Percentiles rank a stretch among this genome's conserved stretches.
Conservation (phyloP, 345 rosid species). For the Camelina neglecta region DNA sequence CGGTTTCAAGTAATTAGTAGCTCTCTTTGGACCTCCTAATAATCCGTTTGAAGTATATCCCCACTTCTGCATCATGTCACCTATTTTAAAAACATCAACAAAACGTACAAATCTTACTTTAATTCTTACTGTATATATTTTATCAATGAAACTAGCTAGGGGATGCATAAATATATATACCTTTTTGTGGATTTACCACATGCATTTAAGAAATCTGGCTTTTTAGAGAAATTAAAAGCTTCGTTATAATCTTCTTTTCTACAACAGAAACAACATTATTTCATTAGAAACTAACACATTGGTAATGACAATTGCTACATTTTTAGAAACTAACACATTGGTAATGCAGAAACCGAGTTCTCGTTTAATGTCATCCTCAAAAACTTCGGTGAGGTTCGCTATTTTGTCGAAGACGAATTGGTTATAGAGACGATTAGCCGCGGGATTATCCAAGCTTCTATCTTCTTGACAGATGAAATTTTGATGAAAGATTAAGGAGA, state of each 20-base stretch:
- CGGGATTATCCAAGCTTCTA: conserved; percentile 38
- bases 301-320: too few relatives aligned
- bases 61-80: conserved; percentile 74
- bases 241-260: conserved; percentile 84
- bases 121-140: too few relatives aligned
- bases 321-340: conserved; percentile 62
- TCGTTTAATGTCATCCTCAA: conserved; percentile 62
- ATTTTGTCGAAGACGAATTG: conserved; percentile 53
- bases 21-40: conserved; percentile 51
- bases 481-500: background rate
- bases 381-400: conserved; percentile 58
- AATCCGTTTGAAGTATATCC: conserved; percentile 71
- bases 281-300: background rate
- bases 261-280: conserved; percentile 26
- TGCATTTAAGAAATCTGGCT: conserved; percentile 57
- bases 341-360: conserved; percentile 84
- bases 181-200: conserved; percentile 66
- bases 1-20: conserved; percentile 63
- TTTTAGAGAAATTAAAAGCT: conserved; percentile 83
- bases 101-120: background rate
- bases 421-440: conserved; percentile 51
- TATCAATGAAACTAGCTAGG: background rate
- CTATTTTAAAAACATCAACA: conserved; percentile 43
- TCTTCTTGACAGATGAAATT: conserved; percentile 23
- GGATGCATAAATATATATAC: conserved; percentile 43